Evolutionary conservation across 2,329 filamentous ascomycete genomes (phyloP).

Genomic region (Hypoxylon sp.): DNA sequence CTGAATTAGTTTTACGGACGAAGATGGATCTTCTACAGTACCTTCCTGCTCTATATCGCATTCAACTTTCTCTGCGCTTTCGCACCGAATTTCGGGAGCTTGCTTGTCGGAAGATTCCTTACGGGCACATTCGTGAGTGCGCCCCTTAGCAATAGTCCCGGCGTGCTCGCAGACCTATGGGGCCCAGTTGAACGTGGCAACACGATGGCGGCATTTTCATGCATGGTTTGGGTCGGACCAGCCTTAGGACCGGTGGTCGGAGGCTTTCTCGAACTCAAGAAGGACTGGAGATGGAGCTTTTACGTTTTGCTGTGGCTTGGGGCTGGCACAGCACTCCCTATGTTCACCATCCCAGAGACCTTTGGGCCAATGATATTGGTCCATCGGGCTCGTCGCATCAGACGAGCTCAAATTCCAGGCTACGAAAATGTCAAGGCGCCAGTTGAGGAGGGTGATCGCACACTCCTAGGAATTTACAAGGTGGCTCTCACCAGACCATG

Average conservation of each 20-base stretch:
- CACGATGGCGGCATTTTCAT: conserved; percentile 67
- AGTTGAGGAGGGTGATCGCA: conserved; percentile 62
- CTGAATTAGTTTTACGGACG: conserved; percentile 64
- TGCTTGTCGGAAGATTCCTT: conserved; percentile 69
- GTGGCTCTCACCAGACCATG: conserved; percentile 68
- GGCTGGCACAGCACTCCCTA: conserved; percentile 58
- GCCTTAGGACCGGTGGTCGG: conserved; percentile 65
- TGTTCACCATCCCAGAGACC: conserved; percentile 73
- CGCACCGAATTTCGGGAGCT: conserved; percentile 65
- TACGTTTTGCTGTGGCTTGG: conserved; percentile 64
- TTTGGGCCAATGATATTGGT: conserved; percentile 65
- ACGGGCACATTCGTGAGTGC: conserved; percentile 66
- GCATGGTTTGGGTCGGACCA: conserved; percentile 68
- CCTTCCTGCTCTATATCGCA: conserved; percentile 63
- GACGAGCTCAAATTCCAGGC: conserved; percentile 63
- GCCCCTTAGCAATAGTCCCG: conserved; percentile 59
- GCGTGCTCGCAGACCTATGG: conserved; percentile 69
- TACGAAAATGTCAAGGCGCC: conserved; percentile 67
- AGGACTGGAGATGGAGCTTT: conserved; percentile 69
- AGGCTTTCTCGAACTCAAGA: conserved; percentile 70
- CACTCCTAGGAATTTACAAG: conserved; percentile 63
- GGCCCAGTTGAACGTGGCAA: conserved; percentile 65
- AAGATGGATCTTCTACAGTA: conserved; percentile 66
- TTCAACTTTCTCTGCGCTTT: conserved; percentile 70
- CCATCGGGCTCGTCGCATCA: conserved; percentile 68